These are phyloP conservation scores for Melampsora larici-populina DNA, from an alignment of 1,284 basidiomycete species.

Conservation along the genomic window DNA sequence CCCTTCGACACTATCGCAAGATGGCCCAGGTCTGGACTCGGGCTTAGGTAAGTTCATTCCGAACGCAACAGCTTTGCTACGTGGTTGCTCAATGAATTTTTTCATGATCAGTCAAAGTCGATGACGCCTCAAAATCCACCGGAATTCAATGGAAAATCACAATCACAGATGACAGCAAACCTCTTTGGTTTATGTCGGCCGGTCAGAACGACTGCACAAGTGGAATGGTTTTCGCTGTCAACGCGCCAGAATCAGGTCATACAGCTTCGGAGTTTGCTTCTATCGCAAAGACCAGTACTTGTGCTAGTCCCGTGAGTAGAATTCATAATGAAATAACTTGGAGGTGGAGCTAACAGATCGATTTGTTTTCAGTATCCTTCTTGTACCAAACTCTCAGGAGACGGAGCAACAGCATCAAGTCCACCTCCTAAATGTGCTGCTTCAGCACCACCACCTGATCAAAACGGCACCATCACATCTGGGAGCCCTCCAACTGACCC, in stretches of 20 bases:
- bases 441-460: not conserved
- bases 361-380: slow-evolving; percentile 1
- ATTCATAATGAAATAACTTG: not conserved
- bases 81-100: not conserved
- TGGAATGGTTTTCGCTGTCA: slow-evolving; percentile 44
- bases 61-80: not conserved
- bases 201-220: slow-evolving; percentile 21
- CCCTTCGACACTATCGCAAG: not conserved
- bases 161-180: slow-evolving; percentile 39
- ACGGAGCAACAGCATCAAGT: not conserved
- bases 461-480: not conserved
- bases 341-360: not conserved
- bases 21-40: slow-evolving; percentile 28
- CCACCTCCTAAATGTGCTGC: not conserved
- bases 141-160: slow-evolving; percentile 32
- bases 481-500: not conserved
- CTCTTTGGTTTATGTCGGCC: slow-evolving; percentile 43
- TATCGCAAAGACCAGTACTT: slow-evolving; percentile 25
- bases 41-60: slow-evolving; percentile 29
- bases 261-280: slow-evolving; percentile 27
- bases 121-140: slow-evolving; percentile 13
- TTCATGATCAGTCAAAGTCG: slow-evolving; percentile 28
- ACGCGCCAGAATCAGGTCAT: slow-evolving; percentile 16
- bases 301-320: slow-evolving; percentile 26
- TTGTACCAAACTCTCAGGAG: not conserved